Percentiles rank a stretch among this genome's conserved stretches.
Evolutionary conservation across 768 basidiomycete species (phyloP).

Genomic region (Amyloporia xantha): DNA sequence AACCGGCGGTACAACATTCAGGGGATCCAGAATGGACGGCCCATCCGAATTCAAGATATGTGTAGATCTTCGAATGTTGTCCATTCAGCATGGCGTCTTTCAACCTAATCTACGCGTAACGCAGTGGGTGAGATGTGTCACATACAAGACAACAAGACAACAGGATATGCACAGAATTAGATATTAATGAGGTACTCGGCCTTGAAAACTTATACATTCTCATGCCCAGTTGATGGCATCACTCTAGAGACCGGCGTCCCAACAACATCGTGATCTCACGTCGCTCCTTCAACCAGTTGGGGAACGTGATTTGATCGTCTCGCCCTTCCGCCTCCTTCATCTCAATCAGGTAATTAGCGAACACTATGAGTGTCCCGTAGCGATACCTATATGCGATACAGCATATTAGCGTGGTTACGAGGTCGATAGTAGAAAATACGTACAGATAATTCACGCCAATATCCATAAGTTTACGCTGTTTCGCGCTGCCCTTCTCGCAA

Average conservation of each 20-base stretch:
- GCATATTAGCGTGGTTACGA: background rate
- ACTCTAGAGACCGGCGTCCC: slow-evolving; percentile 65
- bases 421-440: slow-evolving; percentile 11
- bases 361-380: slow-evolving; percentile 88
- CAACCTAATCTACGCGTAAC: too few relatives aligned
- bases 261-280: slow-evolving; percentile 79
- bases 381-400: slow-evolving; percentile 47
- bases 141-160: too few relatives aligned
- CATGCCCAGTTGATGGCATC: too few relatives aligned
- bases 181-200: too few relatives aligned
- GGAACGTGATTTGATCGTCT: slow-evolving; percentile 49
- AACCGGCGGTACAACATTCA: too few relatives aligned
- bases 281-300: slow-evolving; percentile 75
- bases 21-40: too few relatives aligned
- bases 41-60: too few relatives aligned
- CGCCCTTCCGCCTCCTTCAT: slow-evolving; percentile 33
- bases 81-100: too few relatives aligned
- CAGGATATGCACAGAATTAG: too few relatives aligned
- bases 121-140: too few relatives aligned
- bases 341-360: slow-evolving; percentile 93
- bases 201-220: too few relatives aligned
- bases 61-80: too few relatives aligned
- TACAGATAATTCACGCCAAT: slow-evolving; percentile 83
- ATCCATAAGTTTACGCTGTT: slow-evolving; percentile 66
- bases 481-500: slow-evolving; percentile 68